Percentiles rank a stretch among this genome's conserved stretches.
Evolutionary conservation across 2,329 filamentous ascomycete genomes (phyloP).

Genomic region (Coleophoma cylindrospora): DNA sequence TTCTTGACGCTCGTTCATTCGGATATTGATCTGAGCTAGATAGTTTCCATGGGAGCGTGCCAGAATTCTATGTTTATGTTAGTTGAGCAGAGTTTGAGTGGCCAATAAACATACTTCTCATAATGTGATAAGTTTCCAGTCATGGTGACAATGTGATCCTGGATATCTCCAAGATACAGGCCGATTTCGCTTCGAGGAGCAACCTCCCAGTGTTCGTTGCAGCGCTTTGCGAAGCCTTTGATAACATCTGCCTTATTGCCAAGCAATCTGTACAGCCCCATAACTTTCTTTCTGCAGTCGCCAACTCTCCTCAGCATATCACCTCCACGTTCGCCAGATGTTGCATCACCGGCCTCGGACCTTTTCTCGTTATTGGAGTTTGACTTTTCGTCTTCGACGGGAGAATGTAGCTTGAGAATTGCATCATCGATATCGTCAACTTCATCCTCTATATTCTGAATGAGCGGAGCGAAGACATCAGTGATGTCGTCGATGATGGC

Average conservation of each 20-base stretch:
- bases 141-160: conserved; percentile 99
- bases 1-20: conserved; percentile 97
- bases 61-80: conserved; percentile 58
- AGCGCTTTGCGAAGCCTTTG: conserved; percentile 97
- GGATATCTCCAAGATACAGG: conserved; percentile 95
- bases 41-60: conserved; percentile 93
- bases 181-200: conserved; percentile 94
- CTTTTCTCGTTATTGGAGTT: conserved; percentile 41
- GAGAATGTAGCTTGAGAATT: conserved; percentile 76
- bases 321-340: conserved; percentile 42
- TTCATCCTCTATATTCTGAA: conserved; percentile 89
- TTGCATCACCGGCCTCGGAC: conserved; percentile 33
- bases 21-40: conserved; percentile 97
- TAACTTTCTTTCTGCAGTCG: conserved; percentile 94
- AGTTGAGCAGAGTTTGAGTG: background rate
- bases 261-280: conserved; percentile 86
- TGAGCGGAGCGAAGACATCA: conserved; percentile 88
- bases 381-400: conserved; percentile 34
- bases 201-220: conserved; percentile 97
- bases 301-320: conserved; percentile 93
- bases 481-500: conserved; percentile 98
- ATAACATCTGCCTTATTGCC: conserved; percentile 99
- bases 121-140: conserved; percentile 94
- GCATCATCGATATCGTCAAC: conserved; percentile 95
- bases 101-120: conserved; percentile 65